Evolutionary conservation across 495 filamentous ascomycete species (phyloP), one percentile per base, ranked within the genome.

Genomic region (Collariella sp.): DNA sequence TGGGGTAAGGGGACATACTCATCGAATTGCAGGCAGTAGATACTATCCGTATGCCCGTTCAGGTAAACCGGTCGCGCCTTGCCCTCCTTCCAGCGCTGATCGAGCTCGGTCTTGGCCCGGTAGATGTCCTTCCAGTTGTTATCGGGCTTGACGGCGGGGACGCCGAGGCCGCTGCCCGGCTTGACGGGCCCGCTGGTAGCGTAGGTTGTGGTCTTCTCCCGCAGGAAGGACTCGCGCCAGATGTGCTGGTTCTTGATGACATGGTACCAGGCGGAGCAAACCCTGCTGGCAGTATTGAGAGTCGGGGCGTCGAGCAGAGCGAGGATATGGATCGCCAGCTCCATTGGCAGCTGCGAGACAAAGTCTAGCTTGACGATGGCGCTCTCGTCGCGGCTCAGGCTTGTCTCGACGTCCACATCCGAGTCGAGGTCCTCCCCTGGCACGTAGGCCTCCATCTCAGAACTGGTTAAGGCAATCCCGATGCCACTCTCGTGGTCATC

Each of bases 1-100:
- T 20, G 7, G 11, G 9, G 2, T 1, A 6, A 16, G 16, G 23
- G 18, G 3, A 41, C 85, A 55, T 80, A 88, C 86, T 97, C 91
- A 67, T 98, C 93, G 71, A 96, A 98, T 66, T 97, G 93, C 36
- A 91, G 82, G 67, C 93, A 97, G 70, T 98, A 98, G 22, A 98
- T 91, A 57, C 88, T 95, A 67, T 97, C 93, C 11, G 80, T 80
- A 62, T 98, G 93, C 1, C 94, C 93, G 62, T 91, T 86, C 16
- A 97, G 74, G 66, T 95, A 96, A 48, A 94, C 85, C 0, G 88
- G 83, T 39, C 82, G 84, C 22, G 87, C 86, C 49, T 83, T 79
- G 55, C 87, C 86, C 39, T 82, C 69, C 56, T 80, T 81, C 93
- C 93, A 98, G 44, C 85, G 82, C 45, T 77, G 72, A 50, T 90